Conservation (phyloP, 2,329 filamentous ascomycete genomes). For the Fusarium scirpi region DNA sequence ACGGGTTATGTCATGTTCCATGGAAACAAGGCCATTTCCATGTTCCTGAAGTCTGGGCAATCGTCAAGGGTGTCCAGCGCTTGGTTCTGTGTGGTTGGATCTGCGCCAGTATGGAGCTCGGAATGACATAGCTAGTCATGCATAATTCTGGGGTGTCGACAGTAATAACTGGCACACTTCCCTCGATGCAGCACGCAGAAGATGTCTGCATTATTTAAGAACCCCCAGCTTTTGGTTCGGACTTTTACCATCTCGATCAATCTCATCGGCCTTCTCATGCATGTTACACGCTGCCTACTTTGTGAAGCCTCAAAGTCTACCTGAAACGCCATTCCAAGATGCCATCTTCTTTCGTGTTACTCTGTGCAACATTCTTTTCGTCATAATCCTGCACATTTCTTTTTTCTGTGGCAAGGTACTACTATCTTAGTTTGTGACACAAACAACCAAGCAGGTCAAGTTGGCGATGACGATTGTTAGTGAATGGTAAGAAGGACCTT, state of each 20-base stretch:
- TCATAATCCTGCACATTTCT: background rate
- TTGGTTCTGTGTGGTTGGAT: conserved; percentile 23
- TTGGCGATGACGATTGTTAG: background rate
- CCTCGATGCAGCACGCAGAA: no score
- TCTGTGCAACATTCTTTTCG: background rate
- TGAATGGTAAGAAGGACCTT: background rate
- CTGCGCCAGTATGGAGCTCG: conserved; percentile 7
- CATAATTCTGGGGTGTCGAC: background rate
- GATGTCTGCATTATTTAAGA: conserved; percentile 22
- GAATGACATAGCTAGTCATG: conserved; percentile 25
- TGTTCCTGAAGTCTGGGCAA: conserved; percentile 2
- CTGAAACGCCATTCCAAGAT: background rate
- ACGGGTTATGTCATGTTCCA: conserved; percentile 35
- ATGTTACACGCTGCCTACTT: background rate
- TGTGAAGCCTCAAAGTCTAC: background rate
- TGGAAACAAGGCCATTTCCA: conserved; percentile 25
- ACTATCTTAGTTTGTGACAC: background rate
- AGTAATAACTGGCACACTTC: no score
- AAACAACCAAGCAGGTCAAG: background rate
- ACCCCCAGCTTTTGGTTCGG: background rate
- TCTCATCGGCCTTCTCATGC: background rate
- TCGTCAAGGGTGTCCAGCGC: conserved; percentile 8
- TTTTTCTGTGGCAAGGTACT: background rate
- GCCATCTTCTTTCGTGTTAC: background rate
- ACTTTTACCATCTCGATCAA: conserved; percentile 22